These are phyloP conservation scores for Cudoniella acicularis DNA, from an alignment of 495 filamentous ascomycete species.

Conservation along the genomic window DNA sequence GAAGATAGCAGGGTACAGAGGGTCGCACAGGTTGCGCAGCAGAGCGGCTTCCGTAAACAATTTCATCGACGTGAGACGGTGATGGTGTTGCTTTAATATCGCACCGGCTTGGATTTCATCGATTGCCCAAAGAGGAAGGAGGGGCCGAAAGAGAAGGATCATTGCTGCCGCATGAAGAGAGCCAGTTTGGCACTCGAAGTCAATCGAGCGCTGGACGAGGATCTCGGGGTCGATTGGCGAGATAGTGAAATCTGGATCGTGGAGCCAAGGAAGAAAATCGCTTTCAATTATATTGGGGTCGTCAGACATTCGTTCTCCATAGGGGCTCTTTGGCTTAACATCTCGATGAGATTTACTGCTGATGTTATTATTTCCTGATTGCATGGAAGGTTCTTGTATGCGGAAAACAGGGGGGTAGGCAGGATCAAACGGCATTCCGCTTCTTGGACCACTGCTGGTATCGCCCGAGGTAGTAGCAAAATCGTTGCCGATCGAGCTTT, in stretches of 20 bases:
- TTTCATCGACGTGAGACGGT: slow-evolving; percentile 57
- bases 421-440: not conserved
- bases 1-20: slow-evolving; percentile 57
- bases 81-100: slow-evolving; percentile 62
- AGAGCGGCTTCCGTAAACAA: slow-evolving; percentile 66
- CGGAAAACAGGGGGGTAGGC: slow-evolving; percentile 14
- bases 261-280: slow-evolving; percentile 46
- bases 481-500: slow-evolving; percentile 4
- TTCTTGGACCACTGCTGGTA: not conserved
- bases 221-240: slow-evolving; percentile 44
- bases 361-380: not conserved
- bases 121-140: slow-evolving; percentile 43
- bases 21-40: slow-evolving; percentile 59
- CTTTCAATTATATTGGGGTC: slow-evolving; percentile 39
- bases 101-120: slow-evolving; percentile 44
- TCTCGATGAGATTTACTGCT: not conserved
- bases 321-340: not conserved
- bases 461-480: not conserved
- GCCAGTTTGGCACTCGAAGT: slow-evolving; percentile 42
- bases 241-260: slow-evolving; percentile 38
- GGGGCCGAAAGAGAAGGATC: slow-evolving; percentile 46
- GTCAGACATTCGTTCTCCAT: slow-evolving; percentile 1
- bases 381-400: slow-evolving; percentile 18
- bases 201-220: slow-evolving; percentile 42
- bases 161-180: slow-evolving; percentile 48